Evolutionary conservation across 768 basidiomycete genomes (phyloP), one percentile per base, ranked within the genome.

Genomic region (Coprinopsis cinerea): DNA sequence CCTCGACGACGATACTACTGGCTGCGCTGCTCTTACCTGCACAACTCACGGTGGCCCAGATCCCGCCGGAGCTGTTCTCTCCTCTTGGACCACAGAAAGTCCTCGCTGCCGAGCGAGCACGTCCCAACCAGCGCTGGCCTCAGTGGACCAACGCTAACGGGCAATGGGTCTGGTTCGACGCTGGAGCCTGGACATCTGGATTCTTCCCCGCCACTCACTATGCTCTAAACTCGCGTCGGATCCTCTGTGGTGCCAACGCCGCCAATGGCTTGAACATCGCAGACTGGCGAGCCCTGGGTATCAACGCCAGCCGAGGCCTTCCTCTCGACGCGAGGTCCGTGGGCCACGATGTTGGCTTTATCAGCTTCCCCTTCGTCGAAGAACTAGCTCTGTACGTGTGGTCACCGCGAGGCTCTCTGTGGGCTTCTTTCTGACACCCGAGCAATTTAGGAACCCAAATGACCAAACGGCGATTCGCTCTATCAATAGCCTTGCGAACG

Each of bases 301-400:
- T 80, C 14, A 59, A 68, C 18, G 76, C 78, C 57, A 77, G 77
- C 53, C 67, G 69, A 15, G 78, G 72, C 2, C 61, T 82, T 58
- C 73, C 76, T 0, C 68, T 81, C 1, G 75, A 79, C 55, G 64
- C 66, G 24, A 78, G 73, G 45, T 68, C 61, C 15, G 68, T 82
- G 24, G 81, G 78, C 11, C 84, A 87, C 56, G 85, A 88, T 58
- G 79, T 83, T 25, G 85, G 84, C 6, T 87, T 85, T 62, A 61
- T 86, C 55, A 83, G 82, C 62, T 83, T 77, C 56, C 81, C 85
- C 0, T 86, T 86, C 58, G 67, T 77, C 40, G 73, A 80, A 44
- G 85, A 88, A 57, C 62, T 85, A 14, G 54, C 58, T 9, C 55
- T 85, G 83, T 85, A 56, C 42, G 81, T 72, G 11, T 26, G 20